These are phyloP conservation scores for Malassezia psittaci DNA, from an alignment of 1,284 basidiomycete genomes.

Conservation along the genomic window DNA sequence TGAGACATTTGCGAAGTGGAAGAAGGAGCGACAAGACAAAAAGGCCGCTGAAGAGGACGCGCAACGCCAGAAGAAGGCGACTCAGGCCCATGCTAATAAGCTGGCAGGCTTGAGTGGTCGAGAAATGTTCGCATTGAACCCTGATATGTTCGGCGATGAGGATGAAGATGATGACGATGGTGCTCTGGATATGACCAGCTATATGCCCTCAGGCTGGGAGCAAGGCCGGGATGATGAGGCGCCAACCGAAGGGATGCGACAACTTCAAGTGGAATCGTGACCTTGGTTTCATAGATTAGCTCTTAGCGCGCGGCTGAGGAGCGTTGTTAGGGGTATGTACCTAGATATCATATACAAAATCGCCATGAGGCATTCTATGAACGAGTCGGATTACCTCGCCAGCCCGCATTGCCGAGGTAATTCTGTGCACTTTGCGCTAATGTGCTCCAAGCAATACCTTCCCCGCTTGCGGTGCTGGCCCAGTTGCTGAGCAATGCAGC, in stretches of 20 bases:
- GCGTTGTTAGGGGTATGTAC: background rate
- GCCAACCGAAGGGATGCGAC: conserved; percentile 1
- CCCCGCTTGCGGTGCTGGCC: background rate
- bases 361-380: background rate
- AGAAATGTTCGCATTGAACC: conserved; percentile 85
- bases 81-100: conserved; percentile 78
- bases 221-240: conserved; percentile 32
- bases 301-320: too few relatives aligned
- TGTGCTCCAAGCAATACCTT: conserved; percentile 13
- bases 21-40: conserved; percentile 54
- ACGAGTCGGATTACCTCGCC: conserved; percentile 8
- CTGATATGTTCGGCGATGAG: conserved; percentile 77
- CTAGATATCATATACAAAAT: background rate
- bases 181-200: conserved; percentile 35
- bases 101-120: conserved; percentile 83
- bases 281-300: too few relatives aligned
- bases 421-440: conserved; percentile 19
- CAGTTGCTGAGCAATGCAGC: conserved; percentile 21
- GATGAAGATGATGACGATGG: conserved; percentile 55
- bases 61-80: conserved; percentile 72
- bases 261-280: background rate
- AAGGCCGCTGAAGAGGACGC: conserved; percentile 80
- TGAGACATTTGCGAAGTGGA: conserved; percentile 88
- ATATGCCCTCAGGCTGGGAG: conserved; percentile 37
- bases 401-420: conserved; percentile 16